A percentile compares a stretch with the other conserved stretches of the same genome.
phyloP scores from a whole-genome alignment of 2,329 filamentous ascomycete genomes.

The Colletotrichum gloeosporioides region DNA sequence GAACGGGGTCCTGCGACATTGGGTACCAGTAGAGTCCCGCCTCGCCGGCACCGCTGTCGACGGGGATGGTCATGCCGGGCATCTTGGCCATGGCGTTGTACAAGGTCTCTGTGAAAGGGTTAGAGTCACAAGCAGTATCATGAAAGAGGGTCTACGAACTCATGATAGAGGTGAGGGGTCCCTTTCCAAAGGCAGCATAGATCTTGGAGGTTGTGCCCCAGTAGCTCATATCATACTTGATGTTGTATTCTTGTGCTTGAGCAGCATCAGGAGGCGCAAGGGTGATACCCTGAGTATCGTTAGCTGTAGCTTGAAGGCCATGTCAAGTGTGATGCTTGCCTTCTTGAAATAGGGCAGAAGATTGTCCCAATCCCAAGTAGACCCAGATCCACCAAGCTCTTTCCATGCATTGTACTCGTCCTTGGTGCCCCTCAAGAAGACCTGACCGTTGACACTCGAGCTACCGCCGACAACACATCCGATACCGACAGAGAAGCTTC shows the following conservation, averaged over 20 bases:
- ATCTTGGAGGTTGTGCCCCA: slow-evolving; percentile 25
- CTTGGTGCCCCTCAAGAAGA: slow-evolving; percentile 39
- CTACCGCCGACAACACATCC: slow-evolving; percentile 43
- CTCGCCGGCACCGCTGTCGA: slow-evolving; percentile 28
- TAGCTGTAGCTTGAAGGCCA: neutral
- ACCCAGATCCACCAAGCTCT: slow-evolving; percentile 48
- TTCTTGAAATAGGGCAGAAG: slow-evolving; percentile 51
- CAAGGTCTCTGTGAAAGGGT: slow-evolving; percentile 11
- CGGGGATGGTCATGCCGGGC: slow-evolving; percentile 28
- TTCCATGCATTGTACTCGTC: slow-evolving; percentile 50
- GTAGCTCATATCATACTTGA: slow-evolving; percentile 24
- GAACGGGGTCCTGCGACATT: slow-evolving; percentile 26
- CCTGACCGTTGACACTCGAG: slow-evolving; percentile 43
- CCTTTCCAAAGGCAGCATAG: slow-evolving; percentile 21
- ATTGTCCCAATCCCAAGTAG: slow-evolving; percentile 42
- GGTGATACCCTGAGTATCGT: slow-evolving; percentile 16
- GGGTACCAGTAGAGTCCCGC: slow-evolving; percentile 32
- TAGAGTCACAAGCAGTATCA: neutral
- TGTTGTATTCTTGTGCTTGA: slow-evolving; percentile 23
- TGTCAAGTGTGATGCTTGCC: slow-evolving; percentile 22
- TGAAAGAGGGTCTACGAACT: neutral
- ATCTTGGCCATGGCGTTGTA: slow-evolving; percentile 30
- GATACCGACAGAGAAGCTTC: slow-evolving; percentile 30
- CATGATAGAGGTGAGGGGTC: slow-evolving; percentile 15
- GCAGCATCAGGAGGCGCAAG: slow-evolving; percentile 21